phyloP scores from a whole-genome alignment of 768 basidiomycete genomes.

The Russula foetens region DNA sequence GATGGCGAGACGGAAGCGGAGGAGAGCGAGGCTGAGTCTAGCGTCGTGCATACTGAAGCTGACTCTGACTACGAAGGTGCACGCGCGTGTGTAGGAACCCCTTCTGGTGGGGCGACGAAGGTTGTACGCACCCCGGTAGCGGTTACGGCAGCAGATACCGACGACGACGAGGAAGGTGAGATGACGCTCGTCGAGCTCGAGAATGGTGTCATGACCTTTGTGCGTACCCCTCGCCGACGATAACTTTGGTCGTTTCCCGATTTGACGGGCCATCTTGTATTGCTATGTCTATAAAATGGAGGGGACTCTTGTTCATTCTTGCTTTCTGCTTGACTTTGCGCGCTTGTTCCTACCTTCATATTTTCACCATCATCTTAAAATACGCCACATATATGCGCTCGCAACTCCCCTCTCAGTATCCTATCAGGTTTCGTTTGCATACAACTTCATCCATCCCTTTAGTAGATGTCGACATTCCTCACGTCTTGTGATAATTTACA shows the following conservation, averaged over 20 bases:
- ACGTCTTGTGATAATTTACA: conserved; percentile 12
- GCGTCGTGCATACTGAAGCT: conserved; percentile 18
- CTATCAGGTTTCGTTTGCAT: conserved; percentile 1
- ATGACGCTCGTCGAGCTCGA: conserved; percentile 19
- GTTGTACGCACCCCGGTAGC: neutral
- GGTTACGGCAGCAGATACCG: neutral
- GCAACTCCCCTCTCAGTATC: neutral
- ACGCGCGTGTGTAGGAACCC: neutral
- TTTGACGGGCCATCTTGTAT: neutral
- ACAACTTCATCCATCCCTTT: neutral
- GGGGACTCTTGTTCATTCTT: conserved; percentile 1
- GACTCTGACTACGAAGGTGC: conserved; percentile 15
- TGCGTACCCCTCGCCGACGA: conserved; percentile 13
- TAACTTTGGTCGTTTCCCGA: neutral
- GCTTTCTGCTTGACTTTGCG: neutral
- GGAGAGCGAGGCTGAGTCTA: conserved; percentile 18
- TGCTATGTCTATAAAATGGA: neutral
- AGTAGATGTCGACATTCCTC: conserved; percentile 6
- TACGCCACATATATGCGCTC: conserved; percentile 2
- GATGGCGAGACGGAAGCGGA: conserved; percentile 15
- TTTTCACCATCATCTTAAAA: neutral
- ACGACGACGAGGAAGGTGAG: conserved; percentile 14
- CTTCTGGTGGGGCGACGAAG: neutral
- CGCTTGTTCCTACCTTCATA: neutral
- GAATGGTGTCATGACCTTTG: conserved; percentile 16